Conservation (phyloP, 306 rosid species). For the Neltuma alba region DNA sequence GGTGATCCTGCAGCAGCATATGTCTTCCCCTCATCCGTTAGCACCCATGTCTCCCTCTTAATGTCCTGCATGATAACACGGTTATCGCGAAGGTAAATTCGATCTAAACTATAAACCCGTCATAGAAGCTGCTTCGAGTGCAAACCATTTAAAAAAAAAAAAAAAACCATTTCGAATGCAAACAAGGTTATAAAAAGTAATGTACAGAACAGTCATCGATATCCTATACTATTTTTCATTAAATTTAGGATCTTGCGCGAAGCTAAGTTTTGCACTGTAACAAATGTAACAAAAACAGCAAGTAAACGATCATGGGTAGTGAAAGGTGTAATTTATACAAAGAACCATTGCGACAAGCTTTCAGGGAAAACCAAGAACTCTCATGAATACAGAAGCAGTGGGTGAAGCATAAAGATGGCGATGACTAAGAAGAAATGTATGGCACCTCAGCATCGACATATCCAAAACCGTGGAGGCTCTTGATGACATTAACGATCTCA, state of each 20-base stretch:
- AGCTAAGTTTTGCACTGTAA: neutral
- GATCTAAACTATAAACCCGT: neutral
- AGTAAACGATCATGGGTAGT: neutral
- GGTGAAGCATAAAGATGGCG: neutral
- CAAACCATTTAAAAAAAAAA: neutral
- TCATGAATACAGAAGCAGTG: neutral
- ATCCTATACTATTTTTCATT: neutral
- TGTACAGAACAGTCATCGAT: neutral
- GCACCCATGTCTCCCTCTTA: conserved; percentile 73
- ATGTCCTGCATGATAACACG: conserved; percentile 61
- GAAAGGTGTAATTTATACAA: neutral
- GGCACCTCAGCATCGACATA: conserved; percentile 72
- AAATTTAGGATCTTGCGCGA: neutral
- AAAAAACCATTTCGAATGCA: no score
- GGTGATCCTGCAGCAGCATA: conserved; percentile 81
- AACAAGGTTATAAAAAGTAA: neutral
- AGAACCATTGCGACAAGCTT: neutral
- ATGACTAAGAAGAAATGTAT: conserved; percentile 5
- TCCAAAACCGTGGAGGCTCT: conserved; percentile 82
- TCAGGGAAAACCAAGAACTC: neutral
- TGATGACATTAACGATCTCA: conserved; percentile 71
- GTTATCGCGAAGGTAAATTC: neutral
- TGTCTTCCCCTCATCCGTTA: conserved; percentile 72
- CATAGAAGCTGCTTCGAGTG: neutral
- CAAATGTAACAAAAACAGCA: neutral